Evolutionary conservation across 2,329 filamentous ascomycete species (phyloP), one percentile per base, ranked within the genome.

Genomic region (Podosphaera xanthii): DNA sequence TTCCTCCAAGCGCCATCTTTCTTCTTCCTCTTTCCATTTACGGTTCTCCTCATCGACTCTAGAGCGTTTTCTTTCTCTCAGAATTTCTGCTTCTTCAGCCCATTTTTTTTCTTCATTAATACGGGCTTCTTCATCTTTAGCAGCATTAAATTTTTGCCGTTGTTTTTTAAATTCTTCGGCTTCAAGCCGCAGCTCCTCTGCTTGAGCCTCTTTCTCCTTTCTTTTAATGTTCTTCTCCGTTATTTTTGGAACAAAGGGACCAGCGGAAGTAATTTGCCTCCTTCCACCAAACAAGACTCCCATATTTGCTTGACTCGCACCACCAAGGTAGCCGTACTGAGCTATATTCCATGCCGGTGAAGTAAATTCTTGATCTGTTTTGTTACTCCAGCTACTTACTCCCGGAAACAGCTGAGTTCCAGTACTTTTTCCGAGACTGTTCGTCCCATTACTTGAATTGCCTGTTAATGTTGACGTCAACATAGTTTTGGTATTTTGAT

Each of bases 271-370:
- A 69, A 98, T 97, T 72, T 98, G 92, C 61, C 92, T 81, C 65
- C 90, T 81, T 22, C 84, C 87, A 59, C 92, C 92, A 71, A 97
- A 97, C 9, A 87, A 82, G 65, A 98, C 88, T 22, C 92, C 92
- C 62, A 96, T 82, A 66, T 94, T 97, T 2, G 88, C 91, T 70
- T 98, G 92, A 67, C 87, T 96, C 34, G 92, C 92, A 56, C 92
- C 92, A 60, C 92, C 92, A 85, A 97, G 92, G 71, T 96, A 98
- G 6, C 92, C 90, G 69, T 98, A 98, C 69, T 98, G 92, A 60
- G 90, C 86, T 65, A 97, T 97, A 69, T 97, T 98, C 92, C 92
- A 98, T 1, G 92, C 92, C 0, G 92, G 92, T 34, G 83, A 77
- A 1, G 90, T 96, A 52, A 77, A 78, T 14, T 80, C 80, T 70